Evolutionary conservation across 2,329 filamentous ascomycete species (phyloP).

Genomic region (Sporothrix phasma): DNA sequence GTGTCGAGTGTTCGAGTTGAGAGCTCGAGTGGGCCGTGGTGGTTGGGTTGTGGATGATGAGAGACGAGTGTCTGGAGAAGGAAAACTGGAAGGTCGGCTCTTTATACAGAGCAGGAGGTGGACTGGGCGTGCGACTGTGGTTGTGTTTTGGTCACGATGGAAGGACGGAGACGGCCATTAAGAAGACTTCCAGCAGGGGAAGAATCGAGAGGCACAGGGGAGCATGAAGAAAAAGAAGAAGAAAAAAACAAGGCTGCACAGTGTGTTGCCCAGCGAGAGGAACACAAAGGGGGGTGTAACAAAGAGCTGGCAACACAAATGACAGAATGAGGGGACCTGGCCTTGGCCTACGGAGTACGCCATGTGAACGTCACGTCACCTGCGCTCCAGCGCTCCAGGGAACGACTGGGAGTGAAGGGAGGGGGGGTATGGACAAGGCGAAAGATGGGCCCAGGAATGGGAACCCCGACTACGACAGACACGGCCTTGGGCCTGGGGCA

Average conservation of each 20-base stretch:
- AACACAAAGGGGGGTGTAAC: neutral
- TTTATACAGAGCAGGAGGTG: neutral
- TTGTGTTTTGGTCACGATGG: conserved; percentile 8
- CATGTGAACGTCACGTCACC: conserved; percentile 6
- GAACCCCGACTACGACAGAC: neutral
- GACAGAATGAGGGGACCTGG: neutral
- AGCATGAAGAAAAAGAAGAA: neutral
- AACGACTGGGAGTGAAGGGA: neutral
- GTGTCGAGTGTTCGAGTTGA: neutral
- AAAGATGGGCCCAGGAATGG: neutral
- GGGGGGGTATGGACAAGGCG: neutral
- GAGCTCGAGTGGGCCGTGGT: neutral
- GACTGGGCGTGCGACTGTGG: neutral
- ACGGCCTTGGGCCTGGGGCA: neutral
- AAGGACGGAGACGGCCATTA: no score
- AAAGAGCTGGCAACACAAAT: neutral
- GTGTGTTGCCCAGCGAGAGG: neutral
- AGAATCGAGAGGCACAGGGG: neutral
- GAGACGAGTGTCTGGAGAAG: neutral
- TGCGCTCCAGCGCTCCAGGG: neutral
- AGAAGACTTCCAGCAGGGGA: neutral
- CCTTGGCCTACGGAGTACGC: no score
- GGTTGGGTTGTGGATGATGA: neutral
- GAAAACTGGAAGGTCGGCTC: neutral
- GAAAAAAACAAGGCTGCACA: conserved; percentile 6